Evolutionary conservation across 345 rosid species (phyloP), one percentile per base, ranked within the genome.

Genomic region (Salix brachista): DNA sequence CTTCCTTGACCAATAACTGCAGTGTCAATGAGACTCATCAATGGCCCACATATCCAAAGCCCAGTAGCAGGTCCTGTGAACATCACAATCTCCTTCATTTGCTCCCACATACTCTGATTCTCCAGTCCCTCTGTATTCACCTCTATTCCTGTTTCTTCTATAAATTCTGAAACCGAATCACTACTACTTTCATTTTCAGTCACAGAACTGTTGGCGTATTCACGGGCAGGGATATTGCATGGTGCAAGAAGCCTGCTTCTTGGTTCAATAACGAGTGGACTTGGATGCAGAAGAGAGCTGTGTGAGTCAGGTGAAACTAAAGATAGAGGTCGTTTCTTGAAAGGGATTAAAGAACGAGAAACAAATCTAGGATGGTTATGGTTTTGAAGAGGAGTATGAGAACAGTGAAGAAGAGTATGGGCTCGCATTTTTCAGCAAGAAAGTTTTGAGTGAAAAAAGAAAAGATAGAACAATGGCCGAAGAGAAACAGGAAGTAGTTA

Each of bases 21-120:
- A 26, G 98, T 92, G 70, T 92, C 95, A 74, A 92, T 94, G 58
- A 94, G 95, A 85, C 98, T 91, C 98, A 94, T 94, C 85, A 94
- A 85, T 21, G 98, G 97, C 44, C 90, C 96, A 80, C 96, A 92
- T 0, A 92, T 78, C 98, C 97, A 92, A 21, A 94, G 81, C 26
- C 96, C 98, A 0, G 92, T 82, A 0, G 99, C 99, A 0, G 99
- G 99, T 71, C 91, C 99, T 0, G 97, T 89, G 64, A 96, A 96
- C 87, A 79, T 79, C 6, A 87, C 86, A 73, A 96, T 96, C 89
- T 93, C 93, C 84, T 88, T 91, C 86, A 93, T 86, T 79, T 92
- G 98, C 30, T 83, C 75, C 96, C 90, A 93, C 56, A 95, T 72
- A 72, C 86, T 88, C 88, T 84, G 96, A 82, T 80, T 84, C 80